Base-by-base conservation (phyloP, 768 basidiomycete species). In the Mrakia hoshinonis region DNA sequence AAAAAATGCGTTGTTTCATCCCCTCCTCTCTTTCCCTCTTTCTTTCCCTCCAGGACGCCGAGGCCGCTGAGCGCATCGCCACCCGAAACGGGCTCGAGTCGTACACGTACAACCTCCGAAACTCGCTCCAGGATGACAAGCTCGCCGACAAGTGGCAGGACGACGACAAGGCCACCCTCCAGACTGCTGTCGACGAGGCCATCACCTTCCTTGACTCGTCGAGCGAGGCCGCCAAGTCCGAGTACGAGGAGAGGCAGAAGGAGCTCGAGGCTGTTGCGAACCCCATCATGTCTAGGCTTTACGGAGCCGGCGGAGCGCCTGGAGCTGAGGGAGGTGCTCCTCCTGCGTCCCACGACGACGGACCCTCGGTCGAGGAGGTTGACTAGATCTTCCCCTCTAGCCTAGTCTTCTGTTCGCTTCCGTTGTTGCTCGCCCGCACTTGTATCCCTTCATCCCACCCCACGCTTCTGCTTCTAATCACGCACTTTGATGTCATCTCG, bases 71-170 rank as follows among this genome's bases (percentile, higher is more conserved):
- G 48, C 68, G 75, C 49, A 79, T 79, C 79, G 77, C 84, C 49
- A 76, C 92, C 76, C 95, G 95, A 87, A 98, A 97, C 81, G 86
- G 83, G 58, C 85, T 97, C 77, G 94, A 98, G 82, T 92, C 91
- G 0, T 97, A 94, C 79, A 79, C 92, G 7, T 97, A 95, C 86
- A 94, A 92, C 82, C 87, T 98, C 69, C 89, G 92, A 75, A 91
- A 94, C 83, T 89, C 91, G 24, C 80, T 95, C 71, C 51, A 52
- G 49, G 36, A 77, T 29, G 67, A 69, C 51, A 76, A 78, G 47
- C 55, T 75, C 58, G 75, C 62, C 46, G 77, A 78, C 77, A 80
- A 80, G 76, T 77, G 79, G 75, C 63, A 70, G 13, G 75, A 70
- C 48, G 75, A 74, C 20, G 79, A 80, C 77, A 76, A 77, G 75